Evolutionary conservation across 352 stramenopile species (phyloP), one percentile per base, ranked within the genome.

Genomic region (Phytophthora ramorum): DNA sequence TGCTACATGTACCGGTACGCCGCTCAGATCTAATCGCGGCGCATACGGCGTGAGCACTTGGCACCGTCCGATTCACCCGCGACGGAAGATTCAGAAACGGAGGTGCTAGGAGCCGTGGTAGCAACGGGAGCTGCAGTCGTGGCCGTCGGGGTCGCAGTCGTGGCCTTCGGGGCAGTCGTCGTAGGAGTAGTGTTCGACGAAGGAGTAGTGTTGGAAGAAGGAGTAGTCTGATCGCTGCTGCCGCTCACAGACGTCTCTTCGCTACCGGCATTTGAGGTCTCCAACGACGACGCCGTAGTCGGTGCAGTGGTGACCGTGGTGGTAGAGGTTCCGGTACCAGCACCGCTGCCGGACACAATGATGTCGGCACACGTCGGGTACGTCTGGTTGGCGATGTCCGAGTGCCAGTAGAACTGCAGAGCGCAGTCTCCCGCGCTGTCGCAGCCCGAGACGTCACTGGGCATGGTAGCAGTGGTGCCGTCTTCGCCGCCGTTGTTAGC

Each of bases 331-430:
- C n/a, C 32, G 22, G 46, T 59, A 37, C 63, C 24, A 20, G 44
- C 30, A 19, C 69, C 61, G 40, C 66, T 69, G 22, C 70, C 66
- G 4, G 68, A 40, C 5, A 78, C 66, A 34, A 77, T 53, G 37
- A 78, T 81, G 48, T 81, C 73, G 2, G 66, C 49, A 41, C 74
- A 82, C 32, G 70, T 71, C 34, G 62, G 55, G 50, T 79, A 82
- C 32, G 71, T 82, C 60, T 82, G 74, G 43, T 68, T 45, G n/a
- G 69, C 73, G 7, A 73, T 55, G 44, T 76, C 63, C 20, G 70
- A 79, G 52, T 82, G 62, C 70, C 70, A 82, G 56, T 72, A 75
- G 45, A 79, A 75, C 50, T 79, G 74, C 43, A 82, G 52, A 12
- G 63, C 71, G 40, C 74, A 82, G 37, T 76, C 60, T 19, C 74